phyloP scores from a whole-genome alignment of 2,329 filamentous ascomycete species.

The Orbilia oligospora region DNA sequence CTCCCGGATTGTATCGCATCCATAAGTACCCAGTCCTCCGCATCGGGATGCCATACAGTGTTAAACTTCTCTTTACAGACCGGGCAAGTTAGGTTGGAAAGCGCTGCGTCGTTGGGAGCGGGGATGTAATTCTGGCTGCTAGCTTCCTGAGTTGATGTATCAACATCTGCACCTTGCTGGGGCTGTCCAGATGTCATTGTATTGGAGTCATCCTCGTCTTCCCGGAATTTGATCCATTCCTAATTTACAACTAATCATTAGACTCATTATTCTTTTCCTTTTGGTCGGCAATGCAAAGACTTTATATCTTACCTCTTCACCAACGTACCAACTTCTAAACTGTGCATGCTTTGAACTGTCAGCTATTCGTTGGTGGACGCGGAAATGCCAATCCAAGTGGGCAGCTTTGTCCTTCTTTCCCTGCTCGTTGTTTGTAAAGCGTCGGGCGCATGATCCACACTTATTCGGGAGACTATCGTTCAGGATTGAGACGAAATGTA shows the following conservation, averaged over 20 bases:
- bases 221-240: conserved; percentile 91
- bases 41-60: conserved; percentile 90
- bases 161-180: conserved; percentile 38
- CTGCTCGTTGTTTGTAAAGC: conserved; percentile 82
- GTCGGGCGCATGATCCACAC: conserved; percentile 90
- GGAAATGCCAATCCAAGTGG: conserved; percentile 99
- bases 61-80: conserved; percentile 97
- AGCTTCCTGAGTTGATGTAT: conserved; percentile 66
- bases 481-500: conserved; percentile 79
- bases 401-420: conserved; percentile 88
- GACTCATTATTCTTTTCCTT: conserved; percentile 13
- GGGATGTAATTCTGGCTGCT: conserved; percentile 74
- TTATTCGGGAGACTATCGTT: conserved; percentile 88
- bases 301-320: conserved; percentile 77
- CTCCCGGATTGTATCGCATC: conserved; percentile 84
- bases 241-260: conserved; percentile 65
- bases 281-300: background rate
- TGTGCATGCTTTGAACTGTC: conserved; percentile 89
- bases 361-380: conserved; percentile 87
- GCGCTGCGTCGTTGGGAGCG: conserved; percentile 82
- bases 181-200: conserved; percentile 61
- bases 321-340: conserved; percentile 94
- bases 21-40: conserved; percentile 97
- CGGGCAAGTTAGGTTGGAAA: conserved; percentile 84
- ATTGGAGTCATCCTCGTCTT: conserved; percentile 78